These are phyloP conservation scores for Neurospora discreta DNA, from an alignment of 495 filamentous ascomycete genomes.

Conservation along the genomic window DNA sequence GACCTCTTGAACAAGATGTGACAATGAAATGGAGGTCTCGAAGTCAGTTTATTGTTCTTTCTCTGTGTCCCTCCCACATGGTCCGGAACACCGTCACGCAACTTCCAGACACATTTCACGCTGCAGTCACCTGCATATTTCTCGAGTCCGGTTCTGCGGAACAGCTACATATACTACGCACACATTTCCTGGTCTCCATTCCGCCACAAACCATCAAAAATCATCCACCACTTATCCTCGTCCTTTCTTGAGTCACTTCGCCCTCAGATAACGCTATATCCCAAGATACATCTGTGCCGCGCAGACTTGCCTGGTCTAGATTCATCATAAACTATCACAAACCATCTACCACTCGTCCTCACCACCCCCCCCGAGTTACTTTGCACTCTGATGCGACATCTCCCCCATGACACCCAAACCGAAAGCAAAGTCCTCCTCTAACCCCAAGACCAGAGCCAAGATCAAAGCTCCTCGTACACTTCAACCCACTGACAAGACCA, in stretches of 20 bases:
- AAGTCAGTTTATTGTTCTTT: neutral
- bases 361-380: neutral
- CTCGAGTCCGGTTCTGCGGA: neutral
- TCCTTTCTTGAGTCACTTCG: neutral
- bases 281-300: neutral
- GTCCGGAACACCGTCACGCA: neutral
- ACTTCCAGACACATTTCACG: neutral
- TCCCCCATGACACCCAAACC: neutral
- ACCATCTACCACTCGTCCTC: neutral
- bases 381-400: neutral
- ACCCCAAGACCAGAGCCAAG: neutral
- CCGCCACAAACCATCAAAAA: neutral
- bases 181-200: neutral
- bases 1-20: neutral
- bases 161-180: neutral
- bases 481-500: neutral
- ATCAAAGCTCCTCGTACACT: neutral
- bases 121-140: neutral
- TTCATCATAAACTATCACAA: neutral
- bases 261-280: neutral
- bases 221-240: neutral
- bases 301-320: neutral
- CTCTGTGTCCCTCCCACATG: neutral
- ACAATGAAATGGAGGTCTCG: neutral
- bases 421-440: neutral